Base-by-base conservation (phyloP, 176 grass and related monocot species). In the Oropetium thomaeum region DNA sequence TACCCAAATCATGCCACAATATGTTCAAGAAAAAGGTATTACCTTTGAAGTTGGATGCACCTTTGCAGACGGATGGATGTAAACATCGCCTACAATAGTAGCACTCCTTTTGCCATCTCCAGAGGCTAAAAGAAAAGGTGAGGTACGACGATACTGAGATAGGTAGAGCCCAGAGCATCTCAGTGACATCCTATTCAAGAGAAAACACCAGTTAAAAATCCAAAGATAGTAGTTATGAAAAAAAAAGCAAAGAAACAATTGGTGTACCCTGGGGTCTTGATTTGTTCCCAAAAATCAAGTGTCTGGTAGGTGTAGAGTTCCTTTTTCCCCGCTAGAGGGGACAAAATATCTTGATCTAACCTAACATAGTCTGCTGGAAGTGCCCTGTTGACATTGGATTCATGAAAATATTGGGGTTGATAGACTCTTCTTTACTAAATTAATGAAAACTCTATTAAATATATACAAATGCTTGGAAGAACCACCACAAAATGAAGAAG, bases 41-140 rank as follows among this genome's bases (percentile, higher is more conserved):
- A 96, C 96, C 96, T 99, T 99, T 67, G 96, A 90, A 96, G 84
- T 95, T 86, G 87, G 85, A 82, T 99, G 96, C 66, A 96, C 92
- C 85, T 92, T 99, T 11, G 96, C 96, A 51, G 96, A 99, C 70
- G 96, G 91, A 92, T 99, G 96, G 62, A 96, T 92, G 80, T 90
- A 92, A 30, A 99, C 96, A 84, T 99, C 92, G 47, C 96, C 96
- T 77, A 65, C 79, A 72, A 96, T 88, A 63, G 96, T 88, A 65
- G 85, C 91, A 70, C 51, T 74, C 81, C 69, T 90, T 67, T 79
- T 80, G 63, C 87, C 96, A 84, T 90, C 82, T 67, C 92, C 96
- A 71, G 92, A 85, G 35, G 92, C 89, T 84, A 99, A 83, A 82
- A 96, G 87, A 67, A 88, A 84, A 78, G 92, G 89, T 80, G 89